A percentile compares a stretch with the other conserved stretches of the same genome.
phyloP scores from a whole-genome alignment of 495 filamentous ascomycete species.

The Monascus purpureus region DNA sequence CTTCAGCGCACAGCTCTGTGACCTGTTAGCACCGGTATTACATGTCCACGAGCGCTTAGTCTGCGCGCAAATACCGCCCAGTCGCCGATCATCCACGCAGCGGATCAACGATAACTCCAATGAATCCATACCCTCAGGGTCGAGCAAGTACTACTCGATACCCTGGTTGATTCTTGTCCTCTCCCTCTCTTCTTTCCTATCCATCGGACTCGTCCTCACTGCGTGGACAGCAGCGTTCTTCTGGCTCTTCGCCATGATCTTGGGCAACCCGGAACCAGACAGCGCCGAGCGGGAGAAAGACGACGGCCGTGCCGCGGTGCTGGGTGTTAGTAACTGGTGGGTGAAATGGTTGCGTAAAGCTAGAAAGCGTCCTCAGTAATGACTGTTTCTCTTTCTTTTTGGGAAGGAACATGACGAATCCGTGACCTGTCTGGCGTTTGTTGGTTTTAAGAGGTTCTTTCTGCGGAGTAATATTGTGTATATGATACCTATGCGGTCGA shows the following conservation, averaged over 20 bases:
- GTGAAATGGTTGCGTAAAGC: constrained; percentile 39
- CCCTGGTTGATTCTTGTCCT: constrained; percentile 34
- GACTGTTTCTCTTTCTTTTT: not conserved
- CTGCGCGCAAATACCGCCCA: constrained; percentile 11
- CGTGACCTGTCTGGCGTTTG: no score
- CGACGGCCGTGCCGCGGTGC: constrained; percentile 45
- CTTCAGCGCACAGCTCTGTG: constrained; percentile 23
- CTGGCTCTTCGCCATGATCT: constrained; percentile 47
- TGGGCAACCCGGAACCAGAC: constrained; percentile 41
- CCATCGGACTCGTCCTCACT: constrained; percentile 36
- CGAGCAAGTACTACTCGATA: constrained; percentile 17
- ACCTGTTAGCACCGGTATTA: constrained; percentile 27
- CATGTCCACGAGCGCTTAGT: constrained; percentile 30
- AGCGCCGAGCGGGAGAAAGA: constrained; percentile 48
- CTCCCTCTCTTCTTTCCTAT: constrained; percentile 39
- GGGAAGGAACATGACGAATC: no score
- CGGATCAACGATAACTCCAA: constrained; percentile 18
- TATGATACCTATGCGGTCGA: no score
- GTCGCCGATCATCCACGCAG: constrained; percentile 20
- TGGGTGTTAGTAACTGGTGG: constrained; percentile 49
- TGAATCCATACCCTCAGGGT: constrained; percentile 6
- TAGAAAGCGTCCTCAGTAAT: constrained; percentile 10
- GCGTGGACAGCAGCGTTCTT: constrained; percentile 49
- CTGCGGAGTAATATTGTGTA: no score
- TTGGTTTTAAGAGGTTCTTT: no score